These are phyloP conservation scores for Aquilaria yunnanensis DNA, from an alignment of 345 rosid species.

Conservation along the genomic window DNA sequence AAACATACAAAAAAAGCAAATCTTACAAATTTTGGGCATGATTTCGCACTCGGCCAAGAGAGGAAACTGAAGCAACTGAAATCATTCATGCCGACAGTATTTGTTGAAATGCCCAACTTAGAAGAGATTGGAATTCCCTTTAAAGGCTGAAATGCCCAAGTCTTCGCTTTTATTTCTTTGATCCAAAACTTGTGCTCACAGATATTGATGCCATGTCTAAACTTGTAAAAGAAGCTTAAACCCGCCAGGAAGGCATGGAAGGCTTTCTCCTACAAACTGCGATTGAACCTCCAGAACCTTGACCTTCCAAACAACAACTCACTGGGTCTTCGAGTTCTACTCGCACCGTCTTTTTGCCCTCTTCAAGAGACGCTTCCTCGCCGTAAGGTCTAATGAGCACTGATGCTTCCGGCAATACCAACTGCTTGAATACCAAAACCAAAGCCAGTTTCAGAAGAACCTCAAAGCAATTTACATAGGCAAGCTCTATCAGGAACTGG, in stretches of 20 bases:
- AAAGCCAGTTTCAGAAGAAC: constrained; percentile 2
- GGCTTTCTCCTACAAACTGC: constrained; percentile 36
- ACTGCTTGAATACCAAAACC: constrained; percentile 21
- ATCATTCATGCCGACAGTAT: no score
- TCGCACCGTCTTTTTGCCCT: constrained; percentile 36
- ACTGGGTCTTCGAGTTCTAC: constrained; percentile 37
- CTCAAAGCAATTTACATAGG: constrained; percentile 35
- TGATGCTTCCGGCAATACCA: constrained; percentile 4
- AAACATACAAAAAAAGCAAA: background rate
- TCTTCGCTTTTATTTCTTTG: background rate
- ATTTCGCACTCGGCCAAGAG: no score
- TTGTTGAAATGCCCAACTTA: no score
- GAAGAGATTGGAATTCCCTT: no score
- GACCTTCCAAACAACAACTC: constrained; percentile 24
- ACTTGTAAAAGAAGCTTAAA: constrained; percentile 50
- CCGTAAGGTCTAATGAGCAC: constrained; percentile 8
- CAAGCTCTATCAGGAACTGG: constrained; percentile 26
- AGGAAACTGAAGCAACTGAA: no score
- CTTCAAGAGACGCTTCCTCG: constrained; percentile 34
- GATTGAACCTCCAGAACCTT: constrained; percentile 36
- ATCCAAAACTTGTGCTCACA: background rate
- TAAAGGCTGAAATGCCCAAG: background rate
- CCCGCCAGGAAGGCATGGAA: constrained; percentile 63
- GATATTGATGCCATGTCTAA: constrained; percentile 33
- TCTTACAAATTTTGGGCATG: no score